A percentile compares a stretch with the other conserved stretches of the same genome.
phyloP scores from a whole-genome alignment of 75 land plant species.

The Cryptomeria japonica region DNA sequence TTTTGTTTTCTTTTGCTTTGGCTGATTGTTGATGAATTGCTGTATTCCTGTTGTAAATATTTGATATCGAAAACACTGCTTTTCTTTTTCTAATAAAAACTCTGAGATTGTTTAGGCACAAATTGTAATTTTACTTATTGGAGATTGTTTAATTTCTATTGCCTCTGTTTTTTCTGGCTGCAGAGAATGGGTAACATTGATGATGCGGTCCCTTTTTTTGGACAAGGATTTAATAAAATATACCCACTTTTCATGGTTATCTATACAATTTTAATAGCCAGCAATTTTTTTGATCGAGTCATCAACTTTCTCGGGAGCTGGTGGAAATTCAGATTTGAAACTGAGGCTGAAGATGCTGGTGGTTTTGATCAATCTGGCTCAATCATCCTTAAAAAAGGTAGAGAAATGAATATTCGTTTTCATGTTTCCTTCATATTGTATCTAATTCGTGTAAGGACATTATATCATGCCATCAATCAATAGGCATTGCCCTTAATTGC shows the following conservation, averaged over 20 bases:
- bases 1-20: neutral
- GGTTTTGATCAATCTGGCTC: slow-evolving; percentile 97
- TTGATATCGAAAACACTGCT: neutral
- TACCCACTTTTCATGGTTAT: slow-evolving; percentile 98
- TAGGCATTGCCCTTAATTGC: neutral
- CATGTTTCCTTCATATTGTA: neutral
- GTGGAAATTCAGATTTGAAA: slow-evolving; percentile 73
- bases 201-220: slow-evolving; percentile 81
- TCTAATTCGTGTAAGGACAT: no score
- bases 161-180: slow-evolving; percentile 20
- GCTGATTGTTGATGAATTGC: neutral
- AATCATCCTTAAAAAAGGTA: slow-evolving; percentile 96
- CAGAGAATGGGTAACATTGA: slow-evolving; percentile 98
- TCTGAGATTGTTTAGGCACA: neutral
- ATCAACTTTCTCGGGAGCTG: slow-evolving; percentile 85
- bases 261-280: slow-evolving; percentile 86
- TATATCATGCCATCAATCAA: neutral
- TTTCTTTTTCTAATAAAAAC: neutral
- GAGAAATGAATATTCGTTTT: neutral
- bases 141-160: neutral
- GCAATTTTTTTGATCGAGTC: slow-evolving; percentile 89
- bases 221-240: slow-evolving; percentile 71
- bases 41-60: neutral
- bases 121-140: neutral
- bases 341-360: slow-evolving; percentile 80